phyloP scores from a whole-genome alignment of 345 rosid species.

The Corymbia maculata region DNA sequence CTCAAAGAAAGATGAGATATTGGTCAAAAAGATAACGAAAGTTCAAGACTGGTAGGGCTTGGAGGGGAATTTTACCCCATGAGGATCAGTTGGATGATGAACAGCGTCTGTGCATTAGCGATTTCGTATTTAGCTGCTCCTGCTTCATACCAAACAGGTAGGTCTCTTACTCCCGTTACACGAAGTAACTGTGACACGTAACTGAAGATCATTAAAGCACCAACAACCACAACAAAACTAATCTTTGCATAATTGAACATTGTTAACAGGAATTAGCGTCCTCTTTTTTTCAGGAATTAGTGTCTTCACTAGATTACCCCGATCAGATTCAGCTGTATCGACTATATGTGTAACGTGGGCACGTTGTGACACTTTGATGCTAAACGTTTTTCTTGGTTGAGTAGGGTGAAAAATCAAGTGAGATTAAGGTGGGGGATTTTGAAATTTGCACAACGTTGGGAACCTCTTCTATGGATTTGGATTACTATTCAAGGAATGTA shows the following conservation, averaged over 20 bases:
- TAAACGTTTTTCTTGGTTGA: not conserved
- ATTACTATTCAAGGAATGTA: not conserved
- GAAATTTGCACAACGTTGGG: not conserved
- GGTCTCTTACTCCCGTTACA: conserved; percentile 46
- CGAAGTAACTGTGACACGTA: conserved; percentile 55
- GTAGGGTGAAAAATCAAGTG: not conserved
- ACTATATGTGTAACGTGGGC: not conserved
- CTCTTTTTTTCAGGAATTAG: not conserved
- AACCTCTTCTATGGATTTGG: not conserved
- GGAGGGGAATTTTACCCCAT: conserved; percentile 61
- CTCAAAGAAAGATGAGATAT: not conserved
- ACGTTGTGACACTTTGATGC: not conserved
- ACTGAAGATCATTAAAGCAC: not conserved
- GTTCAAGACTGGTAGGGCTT: not conserved
- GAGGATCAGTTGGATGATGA: conserved; percentile 57
- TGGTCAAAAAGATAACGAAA: not conserved
- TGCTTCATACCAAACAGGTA: conserved; percentile 96
- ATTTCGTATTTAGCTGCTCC: conserved; percentile 71
- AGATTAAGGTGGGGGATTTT: not conserved
- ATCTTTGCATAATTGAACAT: not conserved
- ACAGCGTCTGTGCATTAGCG: conserved; percentile 65
- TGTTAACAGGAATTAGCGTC: not conserved
- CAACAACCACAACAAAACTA: not conserved
- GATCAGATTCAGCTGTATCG: not conserved
- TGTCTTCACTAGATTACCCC: not conserved